Conservation (phyloP, 2,329 filamentous ascomycete species). For the Aspergillus neotritici region DNA sequence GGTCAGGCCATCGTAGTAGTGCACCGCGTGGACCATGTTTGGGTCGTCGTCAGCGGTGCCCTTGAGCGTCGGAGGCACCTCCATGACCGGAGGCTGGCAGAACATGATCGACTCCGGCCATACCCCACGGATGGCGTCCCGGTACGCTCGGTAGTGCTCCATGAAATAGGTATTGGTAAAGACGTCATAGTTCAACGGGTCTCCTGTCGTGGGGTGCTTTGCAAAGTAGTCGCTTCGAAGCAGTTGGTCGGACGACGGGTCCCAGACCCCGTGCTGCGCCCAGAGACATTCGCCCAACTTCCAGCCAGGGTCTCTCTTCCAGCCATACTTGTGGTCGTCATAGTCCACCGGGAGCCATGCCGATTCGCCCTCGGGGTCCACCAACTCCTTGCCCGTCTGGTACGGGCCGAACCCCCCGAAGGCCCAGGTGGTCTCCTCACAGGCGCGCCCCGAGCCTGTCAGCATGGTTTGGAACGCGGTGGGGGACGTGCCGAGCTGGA, state of each 20-base stretch:
- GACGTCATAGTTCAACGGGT: constrained; percentile 69
- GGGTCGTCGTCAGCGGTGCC: constrained; percentile 83
- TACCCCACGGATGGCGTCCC: constrained; percentile 65
- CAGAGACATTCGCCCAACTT: constrained; percentile 91
- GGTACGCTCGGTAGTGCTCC: constrained; percentile 73
- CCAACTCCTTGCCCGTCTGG: constrained; percentile 73
- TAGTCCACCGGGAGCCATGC: constrained; percentile 81
- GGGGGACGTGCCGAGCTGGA: constrained; percentile 88
- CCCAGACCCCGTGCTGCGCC: constrained; percentile 97
- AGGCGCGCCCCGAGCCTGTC: constrained; percentile 82
- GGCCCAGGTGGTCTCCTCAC: constrained; percentile 86
- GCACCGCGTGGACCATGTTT: constrained; percentile 85
- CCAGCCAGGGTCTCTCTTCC: constrained; percentile 82
- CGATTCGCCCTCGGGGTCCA: constrained; percentile 79
- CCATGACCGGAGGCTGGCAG: constrained; percentile 85
- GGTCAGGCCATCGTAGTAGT: constrained; percentile 96
- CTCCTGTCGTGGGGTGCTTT: constrained; percentile 67
- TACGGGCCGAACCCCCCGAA: constrained; percentile 91
- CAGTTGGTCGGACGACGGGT: constrained; percentile 69
- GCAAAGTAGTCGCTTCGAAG: constrained; percentile 83
- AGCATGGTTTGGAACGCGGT: constrained; percentile 92
- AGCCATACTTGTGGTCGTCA: constrained; percentile 83
- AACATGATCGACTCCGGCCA: constrained; percentile 82
- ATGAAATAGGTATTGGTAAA: constrained; percentile 93
- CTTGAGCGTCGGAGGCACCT: constrained; percentile 83